These are phyloP conservation scores for Backusella psychrophila DNA, from an alignment of 192 early-diverging fungal species.

Conservation along the genomic window DNA sequence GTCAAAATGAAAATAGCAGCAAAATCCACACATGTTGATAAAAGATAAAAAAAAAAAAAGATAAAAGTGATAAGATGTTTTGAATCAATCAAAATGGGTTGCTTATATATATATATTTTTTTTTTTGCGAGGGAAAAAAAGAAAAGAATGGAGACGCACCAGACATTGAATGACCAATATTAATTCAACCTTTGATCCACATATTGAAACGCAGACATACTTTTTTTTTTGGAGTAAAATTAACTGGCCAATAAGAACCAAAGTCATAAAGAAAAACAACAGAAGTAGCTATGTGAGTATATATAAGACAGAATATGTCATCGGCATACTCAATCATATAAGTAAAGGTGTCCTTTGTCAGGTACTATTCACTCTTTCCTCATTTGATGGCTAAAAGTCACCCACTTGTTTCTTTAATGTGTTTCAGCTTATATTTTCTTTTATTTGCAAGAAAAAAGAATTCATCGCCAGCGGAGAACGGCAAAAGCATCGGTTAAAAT, in stretches of 20 bases:
- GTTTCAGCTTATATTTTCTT: background rate
- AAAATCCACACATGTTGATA: slow-evolving; percentile 15
- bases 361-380: background rate
- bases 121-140: background rate
- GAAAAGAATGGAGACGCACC: background rate
- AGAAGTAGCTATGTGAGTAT: too few relatives aligned
- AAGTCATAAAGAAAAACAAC: too few relatives aligned
- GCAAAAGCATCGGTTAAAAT: background rate
- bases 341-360: background rate
- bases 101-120: background rate
- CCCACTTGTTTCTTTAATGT: background rate
- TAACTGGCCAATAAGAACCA: too few relatives aligned
- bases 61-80: background rate
- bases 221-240: background rate
- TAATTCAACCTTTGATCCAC: too few relatives aligned
- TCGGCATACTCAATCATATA: too few relatives aligned
- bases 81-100: background rate
- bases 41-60: background rate
- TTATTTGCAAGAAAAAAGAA: background rate
- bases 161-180: background rate
- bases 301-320: too few relatives aligned
- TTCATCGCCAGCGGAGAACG: background rate
- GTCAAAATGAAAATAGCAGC: slow-evolving; percentile 16
- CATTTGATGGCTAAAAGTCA: background rate
- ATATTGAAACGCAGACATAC: too few relatives aligned